A percentile compares a stretch with the other conserved stretches of the same genome.
These are phyloP conservation scores for Elsinoe australis DNA, from an alignment of 2,329 filamentous ascomycete species.

Conservation along the genomic window DNA sequence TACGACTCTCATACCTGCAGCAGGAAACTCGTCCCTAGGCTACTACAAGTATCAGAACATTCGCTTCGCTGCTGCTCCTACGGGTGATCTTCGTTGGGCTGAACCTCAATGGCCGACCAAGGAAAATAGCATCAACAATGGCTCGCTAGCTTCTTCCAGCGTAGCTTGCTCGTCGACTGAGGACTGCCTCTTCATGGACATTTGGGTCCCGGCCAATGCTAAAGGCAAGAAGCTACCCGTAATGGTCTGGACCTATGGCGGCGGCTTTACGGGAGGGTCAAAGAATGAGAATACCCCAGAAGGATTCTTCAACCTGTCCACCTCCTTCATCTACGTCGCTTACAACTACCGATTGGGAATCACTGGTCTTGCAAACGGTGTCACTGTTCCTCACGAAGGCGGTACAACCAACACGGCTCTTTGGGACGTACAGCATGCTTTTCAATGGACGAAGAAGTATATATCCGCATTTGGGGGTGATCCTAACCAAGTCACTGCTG, in stretches of 20 bases:
- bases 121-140: slow-evolving; percentile 31
- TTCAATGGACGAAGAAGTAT: slow-evolving; percentile 18
- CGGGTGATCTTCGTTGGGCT: slow-evolving; percentile 25
- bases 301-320: slow-evolving; percentile 29
- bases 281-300: slow-evolving; percentile 32
- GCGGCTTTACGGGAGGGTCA: slow-evolving; percentile 26
- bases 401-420: slow-evolving; percentile 14
- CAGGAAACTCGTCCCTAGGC: slow-evolving; percentile 25
- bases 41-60: slow-evolving; percentile 35
- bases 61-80: slow-evolving; percentile 18
- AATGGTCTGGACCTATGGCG: background rate
- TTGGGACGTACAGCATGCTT: slow-evolving; percentile 14
- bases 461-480: slow-evolving; percentile 18
- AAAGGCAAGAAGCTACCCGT: background rate
- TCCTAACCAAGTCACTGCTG: slow-evolving; percentile 14
- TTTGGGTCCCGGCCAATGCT: slow-evolving; percentile 18
- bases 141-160: slow-evolving; percentile 30
- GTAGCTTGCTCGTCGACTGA: slow-evolving; percentile 30
- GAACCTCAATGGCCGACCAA: slow-evolving; percentile 31
- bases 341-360: slow-evolving; percentile 17
- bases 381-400: slow-evolving; percentile 27
- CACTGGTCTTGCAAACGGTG: slow-evolving; percentile 13
- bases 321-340: slow-evolving; percentile 14
- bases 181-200: slow-evolving; percentile 24
- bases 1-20: slow-evolving; percentile 24